Percentiles rank a stretch among this genome's conserved stretches.
Conservation (phyloP, 2,329 filamentous ascomycete genomes). For the Sarocladium oryzae region DNA sequence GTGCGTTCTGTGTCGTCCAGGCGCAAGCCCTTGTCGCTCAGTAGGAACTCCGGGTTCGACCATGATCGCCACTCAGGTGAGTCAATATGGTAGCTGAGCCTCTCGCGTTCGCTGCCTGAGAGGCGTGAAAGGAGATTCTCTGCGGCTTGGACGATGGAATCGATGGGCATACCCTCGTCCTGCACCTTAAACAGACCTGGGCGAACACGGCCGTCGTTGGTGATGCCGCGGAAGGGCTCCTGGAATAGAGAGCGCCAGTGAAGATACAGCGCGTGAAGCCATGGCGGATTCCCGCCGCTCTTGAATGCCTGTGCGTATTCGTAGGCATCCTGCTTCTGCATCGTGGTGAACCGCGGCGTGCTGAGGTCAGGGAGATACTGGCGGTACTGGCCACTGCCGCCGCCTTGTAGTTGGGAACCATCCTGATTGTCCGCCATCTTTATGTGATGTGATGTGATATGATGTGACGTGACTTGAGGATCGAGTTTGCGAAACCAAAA, state of each 20-base stretch:
- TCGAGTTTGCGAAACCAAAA: no score
- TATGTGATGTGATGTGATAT: no score
- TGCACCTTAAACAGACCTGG: slow-evolving; percentile 50
- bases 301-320: slow-evolving; percentile 57
- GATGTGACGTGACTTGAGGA: no score
- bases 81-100: slow-evolving; percentile 46
- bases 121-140: slow-evolving; percentile 40
- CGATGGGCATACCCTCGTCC: slow-evolving; percentile 58
- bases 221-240: slow-evolving; percentile 67
- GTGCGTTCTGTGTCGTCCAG: slow-evolving; percentile 49
- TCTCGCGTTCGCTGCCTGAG: slow-evolving; percentile 38
- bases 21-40: slow-evolving; percentile 62
- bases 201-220: slow-evolving; percentile 53
- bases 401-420: no score
- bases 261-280: slow-evolving; percentile 55
- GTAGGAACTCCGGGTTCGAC: slow-evolving; percentile 67
- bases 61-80: slow-evolving; percentile 65
- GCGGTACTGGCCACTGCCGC: not conserved
- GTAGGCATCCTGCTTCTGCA: slow-evolving; percentile 55
- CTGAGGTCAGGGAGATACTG: slow-evolving; percentile 51
- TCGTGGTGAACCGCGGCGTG: slow-evolving; percentile 54
- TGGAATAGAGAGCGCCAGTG: slow-evolving; percentile 53
- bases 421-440: no score
- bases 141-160: slow-evolving; percentile 46
- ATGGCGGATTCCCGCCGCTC: slow-evolving; percentile 53